Percentiles rank a stretch among this genome's conserved stretches.
Conservation (phyloP, 352 stramenopile species). For the Globisporangium emineosum region DNA sequence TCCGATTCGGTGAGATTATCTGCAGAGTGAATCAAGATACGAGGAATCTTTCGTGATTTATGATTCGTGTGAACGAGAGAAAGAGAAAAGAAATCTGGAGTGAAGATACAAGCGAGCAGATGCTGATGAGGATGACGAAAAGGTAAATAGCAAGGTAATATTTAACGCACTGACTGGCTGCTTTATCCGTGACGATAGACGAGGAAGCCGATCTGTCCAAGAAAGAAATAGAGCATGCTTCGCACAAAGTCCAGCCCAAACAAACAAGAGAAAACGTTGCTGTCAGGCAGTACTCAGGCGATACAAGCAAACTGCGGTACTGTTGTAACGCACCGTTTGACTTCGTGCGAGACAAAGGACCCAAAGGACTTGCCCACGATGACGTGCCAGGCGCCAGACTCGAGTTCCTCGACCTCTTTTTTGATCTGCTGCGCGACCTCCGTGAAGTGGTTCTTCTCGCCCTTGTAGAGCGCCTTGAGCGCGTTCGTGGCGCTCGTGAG, state of each 20-base stretch:
- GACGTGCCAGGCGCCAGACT: constrained; percentile 76
- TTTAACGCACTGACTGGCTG: constrained; percentile 24
- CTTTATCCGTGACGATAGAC: constrained; percentile 68
- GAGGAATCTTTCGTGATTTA: background rate
- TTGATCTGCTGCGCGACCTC: constrained; percentile 81
- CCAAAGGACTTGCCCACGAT: constrained; percentile 86
- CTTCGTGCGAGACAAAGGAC: constrained; percentile 82
- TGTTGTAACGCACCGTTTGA: constrained; percentile 84
- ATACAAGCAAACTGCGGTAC: no score
- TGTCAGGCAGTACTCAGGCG: background rate
- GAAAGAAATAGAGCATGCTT: constrained; percentile 83
- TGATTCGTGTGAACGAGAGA: background rate
- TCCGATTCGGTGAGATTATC: background rate
- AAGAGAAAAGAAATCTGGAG: background rate
- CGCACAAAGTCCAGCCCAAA: background rate
- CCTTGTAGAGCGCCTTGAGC: constrained; percentile 80
- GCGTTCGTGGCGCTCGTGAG: constrained; percentile 72
- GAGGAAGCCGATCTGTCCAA: constrained; percentile 78
- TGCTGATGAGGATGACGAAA: constrained; percentile 8
- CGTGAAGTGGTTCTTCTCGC: constrained; percentile 82
- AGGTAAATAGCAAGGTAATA: constrained; percentile 23
- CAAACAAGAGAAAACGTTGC: background rate
- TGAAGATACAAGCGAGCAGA: background rate
- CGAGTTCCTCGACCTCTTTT: constrained; percentile 64
- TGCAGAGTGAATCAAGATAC: background rate